phyloP scores from a whole-genome alignment of 768 basidiomycete genomes.

The Tulasnella sp. region DNA sequence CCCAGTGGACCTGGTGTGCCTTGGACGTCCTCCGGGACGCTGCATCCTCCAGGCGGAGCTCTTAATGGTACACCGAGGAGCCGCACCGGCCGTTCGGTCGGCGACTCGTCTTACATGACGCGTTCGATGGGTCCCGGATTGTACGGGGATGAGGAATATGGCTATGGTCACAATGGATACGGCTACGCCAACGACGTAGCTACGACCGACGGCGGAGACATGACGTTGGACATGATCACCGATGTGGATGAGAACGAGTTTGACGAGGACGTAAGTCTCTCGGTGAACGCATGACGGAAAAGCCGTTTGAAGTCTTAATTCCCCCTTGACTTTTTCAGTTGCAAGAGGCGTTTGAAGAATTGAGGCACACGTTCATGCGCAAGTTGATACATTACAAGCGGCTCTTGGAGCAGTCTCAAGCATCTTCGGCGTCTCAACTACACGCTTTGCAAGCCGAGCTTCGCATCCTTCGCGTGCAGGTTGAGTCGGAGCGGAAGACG shows the following conservation, averaged over 20 bases:
- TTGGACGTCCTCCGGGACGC: neutral
- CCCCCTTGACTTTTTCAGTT: conserved; percentile 30
- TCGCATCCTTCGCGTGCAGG: conserved; percentile 45
- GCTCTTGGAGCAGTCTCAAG: conserved; percentile 68
- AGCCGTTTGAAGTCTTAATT: neutral
- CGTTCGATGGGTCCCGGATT: conserved; percentile 1
- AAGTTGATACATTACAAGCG: conserved; percentile 68
- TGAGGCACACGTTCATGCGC: conserved; percentile 33
- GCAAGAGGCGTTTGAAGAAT: conserved; percentile 31
- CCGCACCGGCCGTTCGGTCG: neutral
- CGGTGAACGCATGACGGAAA: neutral
- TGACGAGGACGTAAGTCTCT: conserved; percentile 13
- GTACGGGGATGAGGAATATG: neutral
- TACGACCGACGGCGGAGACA: neutral
- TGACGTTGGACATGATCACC: conserved; percentile 15
- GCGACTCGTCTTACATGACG: neutral
- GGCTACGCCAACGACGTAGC: neutral
- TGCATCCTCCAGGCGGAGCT: neutral
- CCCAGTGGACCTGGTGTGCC: neutral
- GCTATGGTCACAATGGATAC: neutral
- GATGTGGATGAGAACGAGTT: conserved; percentile 14
- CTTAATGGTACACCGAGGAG: neutral
- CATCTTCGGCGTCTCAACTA: conserved; percentile 65
- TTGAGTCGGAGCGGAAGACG: conserved; percentile 17
- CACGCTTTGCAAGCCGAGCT: conserved; percentile 80